A percentile compares a stretch with the other conserved stretches of the same genome.
Conservation (phyloP, 306 rosid species). For the Cucurbita ficifolia region DNA sequence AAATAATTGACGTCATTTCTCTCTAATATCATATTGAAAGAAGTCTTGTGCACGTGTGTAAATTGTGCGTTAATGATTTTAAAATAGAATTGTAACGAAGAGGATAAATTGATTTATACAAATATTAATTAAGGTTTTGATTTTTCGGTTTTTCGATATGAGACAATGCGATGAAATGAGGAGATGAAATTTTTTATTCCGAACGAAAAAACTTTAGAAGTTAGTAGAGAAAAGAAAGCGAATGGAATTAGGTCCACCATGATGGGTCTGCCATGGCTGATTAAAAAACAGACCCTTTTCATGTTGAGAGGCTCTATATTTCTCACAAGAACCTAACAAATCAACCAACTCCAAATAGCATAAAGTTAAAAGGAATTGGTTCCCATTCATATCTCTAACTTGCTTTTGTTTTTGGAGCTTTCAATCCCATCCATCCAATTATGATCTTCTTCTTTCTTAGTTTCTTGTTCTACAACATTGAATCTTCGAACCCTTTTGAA, state of each 20-base stretch:
- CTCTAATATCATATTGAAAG: no score
- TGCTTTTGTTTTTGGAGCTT: not conserved
- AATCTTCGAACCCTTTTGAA: not conserved
- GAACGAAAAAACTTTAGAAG: not conserved
- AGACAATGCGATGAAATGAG: not conserved
- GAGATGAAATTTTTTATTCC: not conserved
- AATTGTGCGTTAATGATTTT: no score
- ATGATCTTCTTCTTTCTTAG: constrained; percentile 34
- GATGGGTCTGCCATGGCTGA: not conserved
- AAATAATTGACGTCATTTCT: not conserved
- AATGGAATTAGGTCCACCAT: constrained; percentile 2
- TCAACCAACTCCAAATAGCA: not conserved
- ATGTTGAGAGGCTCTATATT: not conserved
- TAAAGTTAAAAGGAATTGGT: constrained; percentile 3
- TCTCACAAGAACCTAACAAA: not conserved
- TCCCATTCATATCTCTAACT: not conserved
- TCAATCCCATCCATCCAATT: constrained; percentile 7
- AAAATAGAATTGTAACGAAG: no score
- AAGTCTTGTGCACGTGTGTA: no score
- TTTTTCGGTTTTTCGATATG: no score
- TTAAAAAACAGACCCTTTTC: not conserved
- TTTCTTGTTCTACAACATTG: not conserved
- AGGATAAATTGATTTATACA: no score
- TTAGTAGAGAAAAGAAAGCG: not conserved
- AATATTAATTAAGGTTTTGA: no score